Base-by-base conservation (phyloP, 2,329 filamentous ascomycete genomes). In the Pochonia chlamydosporia region DNA sequence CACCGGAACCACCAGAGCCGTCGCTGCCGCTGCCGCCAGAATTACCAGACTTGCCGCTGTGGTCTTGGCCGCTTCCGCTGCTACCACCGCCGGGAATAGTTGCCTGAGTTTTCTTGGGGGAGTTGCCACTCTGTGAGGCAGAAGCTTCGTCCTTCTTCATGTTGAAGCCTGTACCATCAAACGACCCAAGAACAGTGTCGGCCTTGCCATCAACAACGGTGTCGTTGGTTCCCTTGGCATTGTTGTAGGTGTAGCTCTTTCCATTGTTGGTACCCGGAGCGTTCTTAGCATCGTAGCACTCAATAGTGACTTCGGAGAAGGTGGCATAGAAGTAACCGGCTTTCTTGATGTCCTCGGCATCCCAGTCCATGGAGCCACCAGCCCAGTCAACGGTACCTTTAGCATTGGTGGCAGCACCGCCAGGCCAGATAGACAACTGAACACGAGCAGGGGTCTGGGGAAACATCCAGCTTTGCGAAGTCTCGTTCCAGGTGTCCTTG, bases 371-470 rank as follows among this genome's bases (percentile, higher is more conserved):
- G 44, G 79, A 71, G 58, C 93, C 93, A 61, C 93, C 93, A 16
- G 92, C 89, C 93, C 93, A 99, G 46, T 84, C 76, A 54, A 96
- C 79, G 28, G 93, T 97, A 47, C 93, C 93, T 64, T 87, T 63
- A 35, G 80, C 85, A 66, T 96, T 96, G 61, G 76, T 77, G 9
- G 81, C 69, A 40, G 87, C 79, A 63, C 93, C 93, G 60, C 89
- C 93, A 35, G 93, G 93, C 93, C 93, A 99, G 61, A 99, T 82
- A 14, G 93, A 97, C 43, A 99, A 78, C 73, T 96, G 89, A 44
- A 99, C 80, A 57, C 92, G 88, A 14, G 91, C 72, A 4, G 93
- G 93, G 0, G 91, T 95, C 71, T 97, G 93, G 6, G 93, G 93
- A 74, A 80, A 99, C 59, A 86, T 75, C 77, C 84, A 99, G 66